Conservation (phyloP, 2,329 filamentous ascomycete species). For the Clonostachys byssicola region DNA sequence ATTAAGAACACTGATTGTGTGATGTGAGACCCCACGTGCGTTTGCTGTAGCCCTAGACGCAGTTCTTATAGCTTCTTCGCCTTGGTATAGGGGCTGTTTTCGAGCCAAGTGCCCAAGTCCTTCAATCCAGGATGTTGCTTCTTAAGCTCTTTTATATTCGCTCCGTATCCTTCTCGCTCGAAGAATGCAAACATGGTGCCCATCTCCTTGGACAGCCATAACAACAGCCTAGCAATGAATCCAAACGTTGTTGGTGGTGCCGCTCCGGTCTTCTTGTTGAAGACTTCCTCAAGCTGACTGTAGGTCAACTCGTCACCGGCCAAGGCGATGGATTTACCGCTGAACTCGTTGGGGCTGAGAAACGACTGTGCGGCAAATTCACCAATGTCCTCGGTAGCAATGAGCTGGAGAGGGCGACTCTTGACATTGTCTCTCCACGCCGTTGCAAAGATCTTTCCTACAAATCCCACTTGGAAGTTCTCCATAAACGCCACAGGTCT, state of each 20-base stretch:
- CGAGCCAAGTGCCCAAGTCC: constrained; percentile 13
- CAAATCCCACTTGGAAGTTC: constrained; percentile 22
- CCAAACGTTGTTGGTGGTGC: constrained; percentile 19
- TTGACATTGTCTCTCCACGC: constrained; percentile 21
- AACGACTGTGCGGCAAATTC: constrained; percentile 29
- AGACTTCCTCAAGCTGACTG: constrained; percentile 20
- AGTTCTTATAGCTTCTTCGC: no score
- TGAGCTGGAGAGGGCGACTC: constrained; percentile 24
- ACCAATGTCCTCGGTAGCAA: constrained; percentile 30
- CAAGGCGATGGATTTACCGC: constrained; percentile 22
- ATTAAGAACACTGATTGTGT: no score
- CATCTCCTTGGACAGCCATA: constrained; percentile 21
- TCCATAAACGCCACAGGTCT: constrained; percentile 35
- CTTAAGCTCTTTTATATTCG: constrained; percentile 19
- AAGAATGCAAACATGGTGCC: constrained; percentile 31
- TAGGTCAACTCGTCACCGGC: constrained; percentile 33
- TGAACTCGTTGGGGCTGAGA: constrained; percentile 19
- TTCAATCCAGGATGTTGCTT: constrained; percentile 17
- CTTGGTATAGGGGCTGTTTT: background rate
- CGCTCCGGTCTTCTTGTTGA: constrained; percentile 19
- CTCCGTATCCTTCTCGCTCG: constrained; percentile 24
- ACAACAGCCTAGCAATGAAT: constrained; percentile 16
- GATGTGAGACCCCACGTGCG: no score
- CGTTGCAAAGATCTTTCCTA: constrained; percentile 22
- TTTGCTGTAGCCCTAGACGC: no score